A percentile compares a stretch with the other conserved stretches of the same genome.
Evolutionary conservation across 2,329 filamentous ascomycete species (phyloP).

Genomic region (Nothophoma quercina): DNA sequence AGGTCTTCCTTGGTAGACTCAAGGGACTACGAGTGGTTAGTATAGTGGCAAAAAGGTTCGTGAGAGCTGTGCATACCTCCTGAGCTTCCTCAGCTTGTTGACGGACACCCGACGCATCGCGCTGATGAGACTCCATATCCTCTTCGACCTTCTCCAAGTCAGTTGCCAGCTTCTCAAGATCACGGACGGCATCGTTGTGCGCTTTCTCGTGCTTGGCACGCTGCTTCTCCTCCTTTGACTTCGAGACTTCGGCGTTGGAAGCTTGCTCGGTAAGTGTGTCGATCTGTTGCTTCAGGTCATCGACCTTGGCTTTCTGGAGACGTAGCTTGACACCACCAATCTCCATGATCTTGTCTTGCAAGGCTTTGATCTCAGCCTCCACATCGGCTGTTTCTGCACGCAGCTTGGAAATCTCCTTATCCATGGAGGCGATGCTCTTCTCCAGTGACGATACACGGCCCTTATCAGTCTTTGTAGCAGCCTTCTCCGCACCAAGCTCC

Average conservation of each 20-base stretch:
- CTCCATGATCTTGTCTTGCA: constrained; percentile 98
- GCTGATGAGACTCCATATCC: constrained; percentile 79
- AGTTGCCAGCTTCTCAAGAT: constrained; percentile 73
- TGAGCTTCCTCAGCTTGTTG: constrained; percentile 82
- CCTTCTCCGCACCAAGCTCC: constrained; percentile 82
- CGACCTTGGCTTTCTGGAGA: constrained; percentile 88
- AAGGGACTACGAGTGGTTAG: constrained; percentile 62
- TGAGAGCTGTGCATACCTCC: constrained; percentile 55
- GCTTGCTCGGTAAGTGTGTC: constrained; percentile 79
- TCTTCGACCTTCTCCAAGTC: constrained; percentile 81
- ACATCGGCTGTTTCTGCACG: constrained; percentile 86
- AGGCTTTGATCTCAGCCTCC: constrained; percentile 88
- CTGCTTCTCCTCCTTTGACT: constrained; percentile 93
- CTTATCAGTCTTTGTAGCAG: constrained; percentile 82
- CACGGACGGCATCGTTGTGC: constrained; percentile 77
- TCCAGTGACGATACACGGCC: constrained; percentile 74
- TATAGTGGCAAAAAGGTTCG: not conserved
- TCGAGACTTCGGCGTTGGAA: constrained; percentile 84
- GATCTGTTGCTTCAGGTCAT: constrained; percentile 83
- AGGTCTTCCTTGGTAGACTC: constrained; percentile 82
- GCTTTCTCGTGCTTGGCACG: constrained; percentile 87
- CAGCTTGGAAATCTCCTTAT: constrained; percentile 80
- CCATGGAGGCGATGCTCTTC: constrained; percentile 77
- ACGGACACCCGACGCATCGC: constrained; percentile 75
- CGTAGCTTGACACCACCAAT: constrained; percentile 93